Base-by-base conservation (phyloP, 2,329 filamentous ascomycete genomes). In the Verticillium isaacii region DNA sequence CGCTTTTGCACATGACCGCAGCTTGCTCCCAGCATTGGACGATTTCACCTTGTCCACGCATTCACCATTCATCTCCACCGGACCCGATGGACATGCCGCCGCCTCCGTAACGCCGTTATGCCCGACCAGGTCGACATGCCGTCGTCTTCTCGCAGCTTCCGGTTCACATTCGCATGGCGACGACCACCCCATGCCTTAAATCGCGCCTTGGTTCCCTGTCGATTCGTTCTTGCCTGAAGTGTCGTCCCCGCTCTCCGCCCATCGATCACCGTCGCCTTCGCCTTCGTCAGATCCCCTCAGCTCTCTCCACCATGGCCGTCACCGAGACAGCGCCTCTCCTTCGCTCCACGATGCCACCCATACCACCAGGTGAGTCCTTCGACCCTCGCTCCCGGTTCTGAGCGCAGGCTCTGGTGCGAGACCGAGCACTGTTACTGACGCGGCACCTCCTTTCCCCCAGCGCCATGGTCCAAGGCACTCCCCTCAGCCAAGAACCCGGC, bases 381-480 rank as follows among this genome's bases (percentile, higher is more conserved):
- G 29, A 29, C 5, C 29, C 54, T 19, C 23, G 2, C 12, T 32
- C 14, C 3, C 54, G 12, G 3, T 23, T 25, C 11, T 11, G 9
- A 17, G 39, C 39, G 29, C 17, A 23, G 0, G 17, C 15, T 45
- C 7, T 45, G 39, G 36, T 15, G 36, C 2, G 11, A 37, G 29
- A 29, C 6, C 4, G 29, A 6, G 6, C 29, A 29, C 29, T 6
- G 29, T 29, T 29, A 5, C 29, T 29, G 29, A 29, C 29, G 29
- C 29, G 29, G 29, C 29, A 29, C 29, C 29, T 29, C 29, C 29
- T 6, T 4, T 5, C 29, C 25, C 23, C 11, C 64, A 70, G 72
- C 73, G 25, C 68, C 71, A 19, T 78, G 74, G 70, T 70, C 76
- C 34, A 66, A 65, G 6, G 74, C 77, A 56, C 62, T 73, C 2